Evolutionary conservation across 176 grass and related monocot genomes (phyloP), one percentile per base, ranked within the genome.

Genomic region (Zea luxurians): DNA sequence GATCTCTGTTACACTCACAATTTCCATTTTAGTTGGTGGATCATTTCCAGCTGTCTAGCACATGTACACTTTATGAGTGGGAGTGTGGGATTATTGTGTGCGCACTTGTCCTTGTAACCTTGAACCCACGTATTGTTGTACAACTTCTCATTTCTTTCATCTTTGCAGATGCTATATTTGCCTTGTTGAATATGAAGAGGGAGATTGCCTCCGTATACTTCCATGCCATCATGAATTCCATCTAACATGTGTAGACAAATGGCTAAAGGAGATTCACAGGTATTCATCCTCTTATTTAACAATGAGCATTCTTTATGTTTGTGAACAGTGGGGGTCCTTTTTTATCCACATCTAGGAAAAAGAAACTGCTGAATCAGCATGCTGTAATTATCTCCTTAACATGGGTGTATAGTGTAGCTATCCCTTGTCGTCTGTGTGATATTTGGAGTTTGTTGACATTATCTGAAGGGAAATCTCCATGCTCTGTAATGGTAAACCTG

Each of bases 221-320:
- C 96, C 96, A 37, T 99, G 92, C 76, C 92, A 85, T 87, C 96
- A 99, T 73, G 96, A 99, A 59, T 99, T 99, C 84, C 96, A 99
- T 89, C 81, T 88, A 83, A 87, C 90, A 70, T 99, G 96, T 91
- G 87, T 95, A 90, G 96, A 99, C 77, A 99, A 99, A 88, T 99
- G 91, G 96, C 75, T 99, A 70, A 99, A 95, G 88, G 96, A 99
- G 73, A 95, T 95, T 83, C 96, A 99, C 77, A 95, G 96, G 96
- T 99, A 92, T 71, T 80, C n/a, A 18, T 46, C n/a, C 8, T 37
- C 37, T 15, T 58, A 59, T 11, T 46, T 35, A 36, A 35, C 36
- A 53, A 67, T 15, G 50, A 13, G 13, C 4, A 42, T 74, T 4
- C 21, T 46, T 68, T 63, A 5, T 10, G 12, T 4, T 9, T 57